Percentiles rank a stretch among this genome's conserved stretches.
Evolutionary conservation across 2,329 filamentous ascomycete genomes (phyloP).

Genomic region (Penicillium italicum): DNA sequence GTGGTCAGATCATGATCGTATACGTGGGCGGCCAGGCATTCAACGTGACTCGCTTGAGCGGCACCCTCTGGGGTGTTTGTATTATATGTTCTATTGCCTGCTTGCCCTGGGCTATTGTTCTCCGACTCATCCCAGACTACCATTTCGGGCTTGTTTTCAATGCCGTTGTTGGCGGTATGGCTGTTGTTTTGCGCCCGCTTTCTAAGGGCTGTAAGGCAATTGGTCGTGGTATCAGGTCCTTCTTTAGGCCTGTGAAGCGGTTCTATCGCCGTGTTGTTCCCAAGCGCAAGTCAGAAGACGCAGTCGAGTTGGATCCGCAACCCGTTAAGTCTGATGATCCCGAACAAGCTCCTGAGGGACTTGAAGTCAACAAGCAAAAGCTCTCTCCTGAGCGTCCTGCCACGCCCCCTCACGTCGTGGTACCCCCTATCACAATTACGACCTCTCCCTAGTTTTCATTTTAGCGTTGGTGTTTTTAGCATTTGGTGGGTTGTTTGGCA

Average conservation of each 20-base stretch:
- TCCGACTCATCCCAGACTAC: conserved; percentile 78
- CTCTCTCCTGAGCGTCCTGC: conserved; percentile 17
- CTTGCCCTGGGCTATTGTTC: conserved; percentile 73
- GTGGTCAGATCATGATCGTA: conserved; percentile 83
- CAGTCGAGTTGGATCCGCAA: background rate
- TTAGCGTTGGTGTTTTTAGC: conserved; percentile 6
- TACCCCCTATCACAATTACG: conserved; percentile 42
- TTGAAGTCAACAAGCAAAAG: conserved; percentile 4
- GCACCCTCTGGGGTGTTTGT: conserved; percentile 82
- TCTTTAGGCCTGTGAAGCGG: conserved; percentile 25
- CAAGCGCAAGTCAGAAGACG: background rate
- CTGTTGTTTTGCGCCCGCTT: conserved; percentile 48
- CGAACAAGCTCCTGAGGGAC: conserved; percentile 7
- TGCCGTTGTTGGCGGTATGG: conserved; percentile 54
- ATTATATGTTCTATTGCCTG: conserved; percentile 80
- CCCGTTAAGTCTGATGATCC: conserved; percentile 8
- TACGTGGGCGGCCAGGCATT: conserved; percentile 82
- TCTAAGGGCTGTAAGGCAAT: conserved; percentile 29
- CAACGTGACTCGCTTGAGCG: conserved; percentile 65
- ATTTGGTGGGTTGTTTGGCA: background rate
- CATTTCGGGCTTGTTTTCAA: conserved; percentile 43
- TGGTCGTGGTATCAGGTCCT: conserved; percentile 23
- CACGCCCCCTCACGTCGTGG: conserved; percentile 21
- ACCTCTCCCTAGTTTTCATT: conserved; percentile 25
- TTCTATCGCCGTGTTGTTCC: conserved; percentile 20